phyloP scores from a whole-genome alignment of 1,284 basidiomycete species.

The Fistulina hepatica region DNA sequence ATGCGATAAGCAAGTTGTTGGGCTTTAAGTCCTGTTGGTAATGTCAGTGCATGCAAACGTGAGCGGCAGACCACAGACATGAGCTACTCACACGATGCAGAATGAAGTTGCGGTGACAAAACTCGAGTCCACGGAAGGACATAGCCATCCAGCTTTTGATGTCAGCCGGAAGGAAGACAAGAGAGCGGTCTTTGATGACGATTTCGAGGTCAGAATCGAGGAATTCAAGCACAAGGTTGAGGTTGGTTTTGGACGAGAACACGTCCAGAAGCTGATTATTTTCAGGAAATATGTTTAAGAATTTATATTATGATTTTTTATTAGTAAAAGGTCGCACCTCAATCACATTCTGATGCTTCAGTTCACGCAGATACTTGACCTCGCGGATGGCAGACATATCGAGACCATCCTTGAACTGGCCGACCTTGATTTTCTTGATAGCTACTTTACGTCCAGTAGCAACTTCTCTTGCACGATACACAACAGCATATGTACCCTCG shows the following conservation, averaged over 20 bases:
- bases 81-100: slow-evolving; percentile 70
- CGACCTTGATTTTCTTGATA: slow-evolving; percentile 97
- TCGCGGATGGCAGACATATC: slow-evolving; percentile 99
- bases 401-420: slow-evolving; percentile 94
- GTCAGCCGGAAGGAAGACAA: slow-evolving; percentile 90
- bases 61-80: slow-evolving; percentile 2
- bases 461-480: slow-evolving; percentile 77
- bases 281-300: slow-evolving; percentile 6
- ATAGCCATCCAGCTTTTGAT: slow-evolving; percentile 99
- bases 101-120: slow-evolving; percentile 91
- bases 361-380: slow-evolving; percentile 92
- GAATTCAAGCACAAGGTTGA: slow-evolving; percentile 97
- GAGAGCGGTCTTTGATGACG: slow-evolving; percentile 86
- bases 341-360: slow-evolving; percentile 93
- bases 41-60: no score
- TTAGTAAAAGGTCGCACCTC: slow-evolving; percentile 39
- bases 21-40: slow-evolving; percentile 84
- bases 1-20: slow-evolving; percentile 93
- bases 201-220: slow-evolving; percentile 96
- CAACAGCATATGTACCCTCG: slow-evolving; percentile 96
- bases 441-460: slow-evolving; percentile 73
- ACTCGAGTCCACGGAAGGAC: slow-evolving; percentile 93
- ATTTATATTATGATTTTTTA: background rate
- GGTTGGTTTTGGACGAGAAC: slow-evolving; percentile 91
- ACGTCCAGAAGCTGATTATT: slow-evolving; percentile 79